Conservation (phyloP, 1,139 yeast genomes). For the Hyphopichia buzzinii region DNA sequence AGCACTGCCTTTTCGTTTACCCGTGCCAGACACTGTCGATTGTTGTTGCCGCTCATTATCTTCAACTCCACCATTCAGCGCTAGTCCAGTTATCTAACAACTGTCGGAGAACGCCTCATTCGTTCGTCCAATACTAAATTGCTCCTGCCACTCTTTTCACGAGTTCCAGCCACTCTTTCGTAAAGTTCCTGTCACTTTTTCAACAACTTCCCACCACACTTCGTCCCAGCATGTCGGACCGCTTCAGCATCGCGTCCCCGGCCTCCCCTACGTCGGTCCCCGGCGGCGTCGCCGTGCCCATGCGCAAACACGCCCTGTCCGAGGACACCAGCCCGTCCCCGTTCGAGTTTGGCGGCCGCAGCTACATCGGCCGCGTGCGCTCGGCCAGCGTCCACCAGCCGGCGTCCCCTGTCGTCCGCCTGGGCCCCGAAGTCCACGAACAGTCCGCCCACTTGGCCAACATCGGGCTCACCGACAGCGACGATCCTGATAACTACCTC, state of each 20-base stretch:
- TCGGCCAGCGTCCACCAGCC: constrained; percentile 15
- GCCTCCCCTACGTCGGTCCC: background rate
- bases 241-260: background rate
- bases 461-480: constrained; percentile 54
- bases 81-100: too few relatives aligned
- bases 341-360: constrained; percentile 46
- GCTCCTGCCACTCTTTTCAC: too few relatives aligned
- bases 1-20: too few relatives aligned
- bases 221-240: too few relatives aligned
- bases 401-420: constrained; percentile 41
- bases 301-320: background rate
- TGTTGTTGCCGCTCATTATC: too few relatives aligned
- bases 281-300: constrained; percentile 1
- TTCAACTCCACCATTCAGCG: too few relatives aligned
- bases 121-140: too few relatives aligned
- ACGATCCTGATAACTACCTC: constrained; percentile 11
- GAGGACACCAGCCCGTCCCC: constrained; percentile 18
- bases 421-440: constrained; percentile 55
- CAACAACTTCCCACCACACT: too few relatives aligned
- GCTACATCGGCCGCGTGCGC: constrained; percentile 35
- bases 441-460: constrained; percentile 63
- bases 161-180: too few relatives aligned
- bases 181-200: too few relatives aligned
- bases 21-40: too few relatives aligned
- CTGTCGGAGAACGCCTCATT: too few relatives aligned